phyloP scores from a whole-genome alignment of 73 alveolate species.

The Durusdinium trenchii region DNA sequence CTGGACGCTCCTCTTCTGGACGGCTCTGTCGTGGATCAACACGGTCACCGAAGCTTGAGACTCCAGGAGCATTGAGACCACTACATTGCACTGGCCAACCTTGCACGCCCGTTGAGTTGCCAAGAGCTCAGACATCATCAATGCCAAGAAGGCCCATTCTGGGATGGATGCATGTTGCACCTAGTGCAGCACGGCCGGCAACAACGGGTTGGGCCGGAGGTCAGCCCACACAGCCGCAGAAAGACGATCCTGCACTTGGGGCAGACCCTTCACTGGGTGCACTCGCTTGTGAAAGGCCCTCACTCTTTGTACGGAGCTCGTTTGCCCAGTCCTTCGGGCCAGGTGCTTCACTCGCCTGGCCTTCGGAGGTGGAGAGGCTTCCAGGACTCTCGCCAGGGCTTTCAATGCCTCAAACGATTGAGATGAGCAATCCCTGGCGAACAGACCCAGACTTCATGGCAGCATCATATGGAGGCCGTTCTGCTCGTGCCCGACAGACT shows the following conservation, averaged over 20 bases:
- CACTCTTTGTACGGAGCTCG: conserved; percentile 38
- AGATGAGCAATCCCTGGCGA: too few species aligned
- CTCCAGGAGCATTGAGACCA: not conserved
- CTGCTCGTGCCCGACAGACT: too few species aligned
- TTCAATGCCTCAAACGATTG: too few species aligned
- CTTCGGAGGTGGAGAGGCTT: too few species aligned
- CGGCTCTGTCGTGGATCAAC: conserved; percentile 74
- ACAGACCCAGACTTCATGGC: too few species aligned
- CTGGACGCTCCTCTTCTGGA: conserved; percentile 31
- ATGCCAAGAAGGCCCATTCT: conserved; percentile 30
- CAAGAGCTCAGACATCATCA: conserved; percentile 48
- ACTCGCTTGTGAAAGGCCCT: not conserved
- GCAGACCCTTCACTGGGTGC: not conserved
- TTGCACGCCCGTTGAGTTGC: conserved; percentile 41
- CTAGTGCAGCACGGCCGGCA: conserved; percentile 36
- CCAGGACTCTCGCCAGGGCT: too few species aligned
- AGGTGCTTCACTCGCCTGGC: too few species aligned
- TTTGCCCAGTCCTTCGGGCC: conserved; percentile 48
- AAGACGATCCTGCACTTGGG: not conserved
- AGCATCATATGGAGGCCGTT: too few species aligned
- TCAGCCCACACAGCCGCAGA: too few species aligned
- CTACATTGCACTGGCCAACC: conserved; percentile 82
- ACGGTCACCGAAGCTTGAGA: conserved; percentile 44
- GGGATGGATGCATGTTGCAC: conserved; percentile 67
- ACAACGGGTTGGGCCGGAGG: conserved; percentile 59